Percentiles rank a stretch among this genome's conserved stretches.
These are phyloP conservation scores for Geotrichum klebahnii DNA, from an alignment of 1,139 yeast genomes.

Conservation along the genomic window DNA sequence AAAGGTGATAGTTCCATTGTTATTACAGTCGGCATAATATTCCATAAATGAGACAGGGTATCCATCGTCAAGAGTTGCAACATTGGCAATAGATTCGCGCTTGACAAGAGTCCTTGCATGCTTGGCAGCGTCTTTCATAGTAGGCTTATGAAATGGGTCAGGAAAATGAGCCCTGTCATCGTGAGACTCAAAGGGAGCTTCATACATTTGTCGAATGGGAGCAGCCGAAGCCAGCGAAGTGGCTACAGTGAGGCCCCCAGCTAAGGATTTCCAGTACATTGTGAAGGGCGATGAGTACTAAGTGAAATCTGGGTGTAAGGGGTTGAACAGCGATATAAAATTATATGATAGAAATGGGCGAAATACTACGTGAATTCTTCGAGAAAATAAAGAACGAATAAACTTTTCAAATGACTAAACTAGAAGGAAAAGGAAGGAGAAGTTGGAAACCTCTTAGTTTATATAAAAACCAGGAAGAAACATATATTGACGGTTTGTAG, in stretches of 20 bases:
- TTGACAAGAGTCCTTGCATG: constrained; percentile 56
- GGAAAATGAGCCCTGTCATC: too few relatives aligned
- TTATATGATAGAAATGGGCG: too few relatives aligned
- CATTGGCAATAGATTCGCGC: constrained; percentile 45
- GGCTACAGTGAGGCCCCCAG: background rate
- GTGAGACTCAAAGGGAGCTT: background rate
- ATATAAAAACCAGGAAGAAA: too few relatives aligned
- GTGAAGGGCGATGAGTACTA: background rate
- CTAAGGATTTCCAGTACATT: constrained; percentile 2
- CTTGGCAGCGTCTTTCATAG: constrained; percentile 51
- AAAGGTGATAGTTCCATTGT: constrained; percentile 66
- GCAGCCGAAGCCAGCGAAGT: constrained; percentile 11
- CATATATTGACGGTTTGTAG: too few relatives aligned
- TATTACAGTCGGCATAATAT: constrained; percentile 69
- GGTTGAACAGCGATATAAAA: background rate
- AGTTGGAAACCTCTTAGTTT: too few relatives aligned
- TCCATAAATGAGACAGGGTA: constrained; percentile 68
- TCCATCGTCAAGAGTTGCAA: constrained; percentile 35
- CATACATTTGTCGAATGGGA: background rate
- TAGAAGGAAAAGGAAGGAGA: too few relatives aligned
- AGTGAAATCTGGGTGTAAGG: background rate
- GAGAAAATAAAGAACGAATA: too few relatives aligned
- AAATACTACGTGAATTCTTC: too few relatives aligned
- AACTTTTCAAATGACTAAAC: too few relatives aligned
- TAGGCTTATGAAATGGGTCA: too few relatives aligned